Evolutionary conservation across 805 yeast genomes (phyloP).

Genomic region (Starmera amethionina): DNA sequence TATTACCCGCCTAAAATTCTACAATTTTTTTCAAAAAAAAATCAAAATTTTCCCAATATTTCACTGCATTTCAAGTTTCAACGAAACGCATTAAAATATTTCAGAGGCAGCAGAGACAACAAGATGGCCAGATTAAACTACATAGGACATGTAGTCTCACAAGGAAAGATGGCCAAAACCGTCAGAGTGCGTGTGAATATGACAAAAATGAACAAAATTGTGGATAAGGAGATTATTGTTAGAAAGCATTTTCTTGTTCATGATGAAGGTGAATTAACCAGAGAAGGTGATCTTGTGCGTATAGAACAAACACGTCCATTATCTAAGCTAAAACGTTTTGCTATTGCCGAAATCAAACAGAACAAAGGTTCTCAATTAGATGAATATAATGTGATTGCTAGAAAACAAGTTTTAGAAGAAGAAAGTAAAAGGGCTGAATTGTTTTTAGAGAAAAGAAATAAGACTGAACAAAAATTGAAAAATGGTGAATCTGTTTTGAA

Average conservation of each 20-base stretch:
- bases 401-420: conserved; percentile 53
- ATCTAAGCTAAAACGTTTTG: conserved; percentile 73
- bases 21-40: too few relatives aligned
- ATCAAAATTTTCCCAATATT: too few relatives aligned
- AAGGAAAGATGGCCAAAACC: conserved; percentile 93
- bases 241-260: conserved; percentile 85
- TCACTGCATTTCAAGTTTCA: too few relatives aligned
- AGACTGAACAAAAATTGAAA: conserved; percentile 18
- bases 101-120: not conserved
- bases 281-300: conserved; percentile 93
- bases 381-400: conserved; percentile 65
- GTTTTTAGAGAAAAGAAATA: conserved; percentile 41
- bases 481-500: conserved; percentile 20
- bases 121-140: conserved; percentile 84
- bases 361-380: conserved; percentile 91
- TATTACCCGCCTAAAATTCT: too few relatives aligned
- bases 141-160: conserved; percentile 87
- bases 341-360: conserved; percentile 84
- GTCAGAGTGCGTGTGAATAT: conserved; percentile 85
- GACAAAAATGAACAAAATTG: conserved; percentile 57
- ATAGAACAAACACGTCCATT: conserved; percentile 84
- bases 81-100: not conserved
- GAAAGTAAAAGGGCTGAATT: conserved; percentile 46
- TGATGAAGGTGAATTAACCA: conserved; percentile 84
- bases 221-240: conserved; percentile 37